phyloP scores from a whole-genome alignment of 2,329 filamentous ascomycete genomes.

The Ilyonectria robusta region DNA sequence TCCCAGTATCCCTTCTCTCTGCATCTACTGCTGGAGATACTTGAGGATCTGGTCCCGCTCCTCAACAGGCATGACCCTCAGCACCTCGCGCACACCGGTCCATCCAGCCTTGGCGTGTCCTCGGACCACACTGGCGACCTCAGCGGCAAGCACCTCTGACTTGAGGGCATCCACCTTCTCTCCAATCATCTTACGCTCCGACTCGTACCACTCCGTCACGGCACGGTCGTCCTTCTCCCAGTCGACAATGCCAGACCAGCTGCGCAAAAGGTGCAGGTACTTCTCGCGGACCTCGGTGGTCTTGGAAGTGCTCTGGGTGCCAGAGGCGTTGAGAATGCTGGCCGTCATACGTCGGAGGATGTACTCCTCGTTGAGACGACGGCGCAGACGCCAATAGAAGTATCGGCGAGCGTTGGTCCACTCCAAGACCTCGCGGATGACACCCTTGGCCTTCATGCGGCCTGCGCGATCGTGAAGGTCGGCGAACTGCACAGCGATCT shows the following conservation, averaged over 20 bases:
- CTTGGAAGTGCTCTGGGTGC: conserved; percentile 55
- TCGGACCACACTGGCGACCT: conserved; percentile 62
- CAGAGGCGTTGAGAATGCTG: conserved; percentile 52
- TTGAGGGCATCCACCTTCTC: conserved; percentile 89
- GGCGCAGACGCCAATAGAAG: conserved; percentile 99
- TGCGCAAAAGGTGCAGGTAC: conserved; percentile 82
- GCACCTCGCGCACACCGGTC: conserved; percentile 87
- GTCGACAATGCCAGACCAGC: conserved; percentile 84
- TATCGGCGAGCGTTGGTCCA: conserved; percentile 94
- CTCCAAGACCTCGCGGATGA: conserved; percentile 85
- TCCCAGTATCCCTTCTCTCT: conserved; percentile 5
- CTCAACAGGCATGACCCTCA: conserved; percentile 87
- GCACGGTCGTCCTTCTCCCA: conserved; percentile 85
- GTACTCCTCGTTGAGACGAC: conserved; percentile 96
- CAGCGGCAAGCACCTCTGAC: conserved; percentile 73
- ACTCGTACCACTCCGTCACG: conserved; percentile 96
- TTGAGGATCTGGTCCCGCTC: conserved; percentile 88
- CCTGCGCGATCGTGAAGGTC: conserved; percentile 97
- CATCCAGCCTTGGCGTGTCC: conserved; percentile 76
- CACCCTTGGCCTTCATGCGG: conserved; percentile 98
- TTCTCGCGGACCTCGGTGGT: conserved; percentile 70
- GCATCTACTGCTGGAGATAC: conserved; percentile 63
- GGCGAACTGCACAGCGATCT: conserved; percentile 97
- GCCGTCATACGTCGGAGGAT: conserved; percentile 89
- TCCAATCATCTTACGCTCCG: conserved; percentile 86